These are phyloP conservation scores for Diaporthe nobilis DNA, from an alignment of 2,329 filamentous ascomycete species.

Conservation along the genomic window DNA sequence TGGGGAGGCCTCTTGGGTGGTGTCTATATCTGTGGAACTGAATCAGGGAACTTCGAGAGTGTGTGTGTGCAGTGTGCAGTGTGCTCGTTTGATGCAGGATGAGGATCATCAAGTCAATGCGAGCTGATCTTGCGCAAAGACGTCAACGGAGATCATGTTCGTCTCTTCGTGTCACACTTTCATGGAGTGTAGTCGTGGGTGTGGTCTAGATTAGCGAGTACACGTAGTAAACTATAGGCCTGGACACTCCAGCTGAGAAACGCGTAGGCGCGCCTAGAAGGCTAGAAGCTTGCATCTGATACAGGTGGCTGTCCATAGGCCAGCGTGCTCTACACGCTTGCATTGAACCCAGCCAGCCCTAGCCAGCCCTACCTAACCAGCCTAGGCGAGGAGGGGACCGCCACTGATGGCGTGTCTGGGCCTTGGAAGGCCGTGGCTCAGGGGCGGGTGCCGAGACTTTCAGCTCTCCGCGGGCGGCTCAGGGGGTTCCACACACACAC, in stretches of 20 bases:
- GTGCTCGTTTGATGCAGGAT: slow-evolving; percentile 7
- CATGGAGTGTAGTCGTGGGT: neutral
- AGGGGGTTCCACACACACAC: slow-evolving; percentile 1
- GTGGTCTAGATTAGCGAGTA: neutral
- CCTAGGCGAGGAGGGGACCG: neutral
- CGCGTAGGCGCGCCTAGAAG: neutral
- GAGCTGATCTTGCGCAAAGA: slow-evolving; percentile 7
- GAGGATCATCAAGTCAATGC: slow-evolving; percentile 20
- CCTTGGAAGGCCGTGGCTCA: slow-evolving; percentile 17
- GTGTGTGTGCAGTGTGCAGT: neutral
- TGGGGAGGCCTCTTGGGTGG: slow-evolving; percentile 13
- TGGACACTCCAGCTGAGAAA: neutral
- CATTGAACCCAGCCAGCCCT: slow-evolving; percentile 18
- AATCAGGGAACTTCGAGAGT: slow-evolving; percentile 3
- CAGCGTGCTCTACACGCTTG: neutral
- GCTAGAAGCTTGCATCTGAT: slow-evolving; percentile 4
- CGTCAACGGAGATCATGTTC: slow-evolving; percentile 18
- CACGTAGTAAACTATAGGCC: neutral
- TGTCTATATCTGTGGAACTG: slow-evolving; percentile 6
- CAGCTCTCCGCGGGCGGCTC: slow-evolving; percentile 20
- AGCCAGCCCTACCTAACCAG: slow-evolving; percentile 26
- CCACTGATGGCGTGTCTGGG: slow-evolving; percentile 13
- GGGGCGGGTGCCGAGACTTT: slow-evolving; percentile 27
- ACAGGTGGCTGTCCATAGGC: neutral
- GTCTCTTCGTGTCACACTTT: slow-evolving; percentile 15